Conservation (phyloP, 305 asterid species). For the Caryopteris hybrid region DNA sequence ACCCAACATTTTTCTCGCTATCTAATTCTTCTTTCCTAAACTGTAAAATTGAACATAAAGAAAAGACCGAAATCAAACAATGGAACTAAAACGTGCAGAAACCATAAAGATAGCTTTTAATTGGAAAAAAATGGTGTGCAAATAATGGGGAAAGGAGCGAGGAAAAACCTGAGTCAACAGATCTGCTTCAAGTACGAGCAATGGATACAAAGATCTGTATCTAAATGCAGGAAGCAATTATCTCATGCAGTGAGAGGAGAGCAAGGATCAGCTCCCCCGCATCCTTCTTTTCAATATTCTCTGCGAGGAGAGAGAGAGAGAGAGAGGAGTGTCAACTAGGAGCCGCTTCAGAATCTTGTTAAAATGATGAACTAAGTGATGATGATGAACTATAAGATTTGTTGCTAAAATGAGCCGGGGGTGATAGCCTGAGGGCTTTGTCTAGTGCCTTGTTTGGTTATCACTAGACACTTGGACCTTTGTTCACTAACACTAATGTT, state of each 20-base stretch:
- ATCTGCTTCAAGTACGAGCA: slow-evolving; percentile 31
- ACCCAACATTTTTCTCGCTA: slow-evolving; percentile 43
- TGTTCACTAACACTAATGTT: not conserved
- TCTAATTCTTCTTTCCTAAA: not conserved
- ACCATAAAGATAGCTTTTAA: not conserved
- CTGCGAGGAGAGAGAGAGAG: slow-evolving; percentile 8
- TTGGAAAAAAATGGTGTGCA: slow-evolving; percentile 6
- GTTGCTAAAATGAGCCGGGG: slow-evolving; percentile 32
- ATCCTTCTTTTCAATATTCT: slow-evolving; percentile 13
- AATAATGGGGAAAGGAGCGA: not conserved
- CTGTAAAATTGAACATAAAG: slow-evolving; percentile 4
- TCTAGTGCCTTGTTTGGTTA: slow-evolving; percentile 26
- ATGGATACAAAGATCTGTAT: slow-evolving; percentile 24
- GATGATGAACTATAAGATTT: slow-evolving; percentile 16
- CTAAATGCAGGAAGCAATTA: slow-evolving; percentile 3
- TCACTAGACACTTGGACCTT: not conserved
- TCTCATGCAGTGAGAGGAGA: slow-evolving; percentile 15
- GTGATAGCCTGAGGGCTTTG: not conserved
- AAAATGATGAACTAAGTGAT: not conserved
- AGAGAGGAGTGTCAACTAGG: slow-evolving; percentile 13
- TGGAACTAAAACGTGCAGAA: slow-evolving; percentile 7
- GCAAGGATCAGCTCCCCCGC: slow-evolving; percentile 19
- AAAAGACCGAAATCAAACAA: slow-evolving; percentile 2
- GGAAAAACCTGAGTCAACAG: slow-evolving; percentile 24
- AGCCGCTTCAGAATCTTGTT: slow-evolving; percentile 16